Evolutionary conservation across 2,329 filamentous ascomycete species (phyloP).

Genomic region (Colletotrichum tamarilloi): DNA sequence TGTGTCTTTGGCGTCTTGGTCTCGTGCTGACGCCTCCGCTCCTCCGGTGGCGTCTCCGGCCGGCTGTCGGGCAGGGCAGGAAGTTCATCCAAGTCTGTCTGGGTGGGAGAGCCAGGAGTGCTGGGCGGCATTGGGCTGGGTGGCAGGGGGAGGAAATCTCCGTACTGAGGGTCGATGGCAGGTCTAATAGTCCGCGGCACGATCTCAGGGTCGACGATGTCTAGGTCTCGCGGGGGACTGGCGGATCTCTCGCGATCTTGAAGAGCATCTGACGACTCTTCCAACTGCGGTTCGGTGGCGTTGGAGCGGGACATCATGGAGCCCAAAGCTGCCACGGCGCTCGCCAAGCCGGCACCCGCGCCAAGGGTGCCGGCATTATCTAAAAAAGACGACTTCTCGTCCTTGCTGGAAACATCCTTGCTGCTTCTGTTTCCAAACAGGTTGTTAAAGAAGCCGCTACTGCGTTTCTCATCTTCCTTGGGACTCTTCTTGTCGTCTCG

Average conservation of each 20-base stretch:
- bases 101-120: conserved; percentile 61
- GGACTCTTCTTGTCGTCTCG: conserved; percentile 49
- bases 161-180: conserved; percentile 74
- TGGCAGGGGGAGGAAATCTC: conserved; percentile 72
- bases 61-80: conserved; percentile 70
- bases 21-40: conserved; percentile 53
- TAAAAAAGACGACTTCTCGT: conserved; percentile 72
- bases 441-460: conserved; percentile 59
- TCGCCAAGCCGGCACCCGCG: conserved; percentile 74
- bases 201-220: conserved; percentile 68
- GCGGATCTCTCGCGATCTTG: conserved; percentile 8
- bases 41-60: conserved; percentile 65
- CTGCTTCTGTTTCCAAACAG: conserved; percentile 56
- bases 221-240: conserved; percentile 40
- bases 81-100: conserved; percentile 50
- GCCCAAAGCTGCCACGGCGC: conserved; percentile 56
- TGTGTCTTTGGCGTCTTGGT: conserved; percentile 54
- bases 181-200: conserved; percentile 68
- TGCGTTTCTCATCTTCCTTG: conserved; percentile 53
- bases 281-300: conserved; percentile 57
- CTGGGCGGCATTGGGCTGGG: conserved; percentile 74
- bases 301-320: conserved; percentile 54
- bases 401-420: conserved; percentile 46
- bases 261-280: conserved; percentile 41
- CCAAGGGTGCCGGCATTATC: conserved; percentile 77